Percentiles rank a stretch among this genome's conserved stretches.
Conservation (phyloP, 345 rosid species). For the Sonneratia alba region DNA sequence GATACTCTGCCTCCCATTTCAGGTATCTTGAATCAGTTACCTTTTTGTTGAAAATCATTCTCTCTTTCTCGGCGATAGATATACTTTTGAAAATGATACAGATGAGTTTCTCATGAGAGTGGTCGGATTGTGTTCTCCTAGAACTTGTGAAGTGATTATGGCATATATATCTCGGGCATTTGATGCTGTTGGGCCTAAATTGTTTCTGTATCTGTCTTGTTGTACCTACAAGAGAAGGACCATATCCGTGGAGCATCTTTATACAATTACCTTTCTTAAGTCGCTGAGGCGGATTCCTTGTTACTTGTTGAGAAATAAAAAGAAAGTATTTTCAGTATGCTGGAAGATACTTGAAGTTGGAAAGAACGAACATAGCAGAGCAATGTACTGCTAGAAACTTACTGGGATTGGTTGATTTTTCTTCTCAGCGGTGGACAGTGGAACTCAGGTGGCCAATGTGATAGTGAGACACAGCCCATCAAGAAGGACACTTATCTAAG, state of each 20-base stretch:
- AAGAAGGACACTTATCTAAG: conserved; percentile 58
- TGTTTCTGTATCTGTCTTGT: neutral
- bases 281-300: neutral
- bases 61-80: neutral
- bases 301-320: too few species aligned
- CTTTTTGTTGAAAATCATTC: neutral
- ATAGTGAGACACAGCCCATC: conserved; percentile 78
- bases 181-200: neutral
- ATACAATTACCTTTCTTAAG: too few species aligned
- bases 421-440: conserved; percentile 89
- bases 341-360: too few species aligned
- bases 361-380: neutral
- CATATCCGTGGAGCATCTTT: too few species aligned
- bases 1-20: conserved; percentile 93
- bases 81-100: too few species aligned
- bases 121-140: too few species aligned
- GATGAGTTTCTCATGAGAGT: too few species aligned
- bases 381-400: neutral
- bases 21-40: conserved; percentile 31
- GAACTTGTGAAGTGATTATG: neutral
- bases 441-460: conserved; percentile 95
- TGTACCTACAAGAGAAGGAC: neutral
- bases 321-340: too few species aligned
- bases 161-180: neutral
- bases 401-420: neutral